Conservation (phyloP, 1,139 yeast species). For the Geotrichum carabidarum region DNA sequence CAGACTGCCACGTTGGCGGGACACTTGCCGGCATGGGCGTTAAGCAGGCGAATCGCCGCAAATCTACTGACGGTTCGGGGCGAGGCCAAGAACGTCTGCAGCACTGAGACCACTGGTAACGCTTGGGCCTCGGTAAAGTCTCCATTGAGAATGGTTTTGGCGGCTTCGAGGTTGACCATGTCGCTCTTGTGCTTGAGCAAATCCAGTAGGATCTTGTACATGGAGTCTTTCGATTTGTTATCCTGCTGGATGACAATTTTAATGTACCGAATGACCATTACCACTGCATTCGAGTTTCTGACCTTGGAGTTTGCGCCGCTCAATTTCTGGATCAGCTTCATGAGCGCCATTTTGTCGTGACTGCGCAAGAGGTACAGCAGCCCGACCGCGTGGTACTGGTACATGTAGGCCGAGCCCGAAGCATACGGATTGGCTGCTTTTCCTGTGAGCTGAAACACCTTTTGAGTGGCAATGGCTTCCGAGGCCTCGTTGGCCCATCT, state of each 20-base stretch:
- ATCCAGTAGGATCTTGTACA: constrained; percentile 58
- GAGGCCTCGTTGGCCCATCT: constrained; percentile 91
- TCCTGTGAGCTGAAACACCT: constrained; percentile 50
- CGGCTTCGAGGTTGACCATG: constrained; percentile 91
- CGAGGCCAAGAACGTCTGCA: constrained; percentile 74
- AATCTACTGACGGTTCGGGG: constrained; percentile 89
- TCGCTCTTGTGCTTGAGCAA: constrained; percentile 81
- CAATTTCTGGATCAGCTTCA: constrained; percentile 82
- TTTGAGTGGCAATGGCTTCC: constrained; percentile 71
- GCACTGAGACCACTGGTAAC: constrained; percentile 58
- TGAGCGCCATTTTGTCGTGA: constrained; percentile 90
- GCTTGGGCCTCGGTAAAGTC: constrained; percentile 60
- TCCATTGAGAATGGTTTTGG: constrained; percentile 67
- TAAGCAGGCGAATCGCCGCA: constrained; percentile 86
- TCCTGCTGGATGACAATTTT: constrained; percentile 65
- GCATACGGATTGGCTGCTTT: constrained; percentile 28
- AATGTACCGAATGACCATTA: constrained; percentile 79
- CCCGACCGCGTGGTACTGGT: constrained; percentile 95
- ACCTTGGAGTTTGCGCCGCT: constrained; percentile 46
- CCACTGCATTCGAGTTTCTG: constrained; percentile 55
- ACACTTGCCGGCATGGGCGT: constrained; percentile 71
- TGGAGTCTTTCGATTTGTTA: constrained; percentile 42
- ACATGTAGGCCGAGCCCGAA: constrained; percentile 49
- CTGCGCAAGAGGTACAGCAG: constrained; percentile 79
- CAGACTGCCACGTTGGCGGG: constrained; percentile 75